A percentile compares a stretch with the other conserved stretches of the same genome.
Conservation (phyloP, 768 basidiomycete genomes). For the Macrolepiota albuminosa region DNA sequence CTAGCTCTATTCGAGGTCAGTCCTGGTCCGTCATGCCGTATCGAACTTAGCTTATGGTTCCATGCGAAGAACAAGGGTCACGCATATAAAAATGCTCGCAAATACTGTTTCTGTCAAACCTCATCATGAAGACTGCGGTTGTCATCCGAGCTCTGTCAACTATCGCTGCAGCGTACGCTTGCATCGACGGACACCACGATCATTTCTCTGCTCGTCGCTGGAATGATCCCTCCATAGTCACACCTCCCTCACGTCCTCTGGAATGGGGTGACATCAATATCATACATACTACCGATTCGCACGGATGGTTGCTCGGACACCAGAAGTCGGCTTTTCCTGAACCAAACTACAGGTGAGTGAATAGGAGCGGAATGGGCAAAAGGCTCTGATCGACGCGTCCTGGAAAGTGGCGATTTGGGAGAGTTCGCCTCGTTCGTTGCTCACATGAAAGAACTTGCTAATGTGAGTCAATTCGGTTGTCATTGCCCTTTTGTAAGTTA, state of each 20-base stretch:
- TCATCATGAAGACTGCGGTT: neutral
- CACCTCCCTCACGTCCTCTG: constrained; percentile 60
- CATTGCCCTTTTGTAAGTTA: neutral
- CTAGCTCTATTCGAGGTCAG: neutral
- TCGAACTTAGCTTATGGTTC: neutral
- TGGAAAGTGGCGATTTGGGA: constrained; percentile 54
- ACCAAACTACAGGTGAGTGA: constrained; percentile 62
- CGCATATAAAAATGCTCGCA: neutral
- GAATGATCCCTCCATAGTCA: constrained; percentile 34
- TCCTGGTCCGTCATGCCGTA: neutral
- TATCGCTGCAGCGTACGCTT: neutral
- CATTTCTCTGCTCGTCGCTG: constrained; percentile 27
- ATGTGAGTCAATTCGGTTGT: constrained; percentile 27
- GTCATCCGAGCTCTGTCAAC: neutral
- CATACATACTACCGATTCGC: constrained; percentile 81
- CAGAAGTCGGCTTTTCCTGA: constrained; percentile 70
- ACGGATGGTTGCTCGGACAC: constrained; percentile 73
- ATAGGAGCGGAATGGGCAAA: no score
- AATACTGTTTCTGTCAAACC: neutral
- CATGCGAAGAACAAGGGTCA: neutral
- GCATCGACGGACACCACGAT: neutral
- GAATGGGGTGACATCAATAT: constrained; percentile 91
- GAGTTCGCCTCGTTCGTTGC: constrained; percentile 83
- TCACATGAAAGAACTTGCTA: constrained; percentile 75
- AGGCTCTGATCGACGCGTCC: neutral